Base-by-base conservation (phyloP, 192 early-diverging fungal species). In the Geosiphon pyriformis region DNA sequence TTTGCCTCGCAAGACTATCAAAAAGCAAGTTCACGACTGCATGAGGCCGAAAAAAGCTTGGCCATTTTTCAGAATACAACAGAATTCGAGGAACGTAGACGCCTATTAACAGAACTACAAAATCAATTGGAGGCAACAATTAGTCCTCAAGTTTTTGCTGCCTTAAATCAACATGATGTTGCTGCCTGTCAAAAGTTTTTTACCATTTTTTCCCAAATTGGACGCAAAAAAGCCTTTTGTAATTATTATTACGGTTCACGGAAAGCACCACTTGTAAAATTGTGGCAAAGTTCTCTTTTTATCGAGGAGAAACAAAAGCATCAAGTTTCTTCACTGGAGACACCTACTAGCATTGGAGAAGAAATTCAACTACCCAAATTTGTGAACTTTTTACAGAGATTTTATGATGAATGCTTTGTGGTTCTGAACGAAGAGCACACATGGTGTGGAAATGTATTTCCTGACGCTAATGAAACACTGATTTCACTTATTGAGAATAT, bases 31-130 rank as follows among this genome's bases (percentile, higher is more conserved):
- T 42, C 62, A 3, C 69, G 87, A 29, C 75, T 92, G 34, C 72
- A 80, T 15, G 87, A 87, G 46, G 90, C 90, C 0, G 80, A 87
- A 57, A 76, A 80, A 32, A 88, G 85, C 2, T 25, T 70, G 26
- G 73, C 70, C 2, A 72, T 89, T 2, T 78, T 90, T 46, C 77
- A 86, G 33, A 83, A 89, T 49, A 86, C 87, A 8, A 78, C 84
- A 15, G 88, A 90, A 56, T 87, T 83, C 51, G 87, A 88, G 2
- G 82, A 87, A 22, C 76, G 84, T 2, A 72, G 76, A 50, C 72
- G 66, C 0, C 59, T 92, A 18, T 70, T 92, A 46, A 61, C 51
- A 4, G 61, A 72, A 23, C 74, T 91, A 30, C 77, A 84, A 54
- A 83, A 86, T 55, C 78, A 82, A 46, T 76, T 92, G 18, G 80